Evolutionary conservation across 257 asterid genomes (phyloP).

Genomic region (Penstemon barbatus): DNA sequence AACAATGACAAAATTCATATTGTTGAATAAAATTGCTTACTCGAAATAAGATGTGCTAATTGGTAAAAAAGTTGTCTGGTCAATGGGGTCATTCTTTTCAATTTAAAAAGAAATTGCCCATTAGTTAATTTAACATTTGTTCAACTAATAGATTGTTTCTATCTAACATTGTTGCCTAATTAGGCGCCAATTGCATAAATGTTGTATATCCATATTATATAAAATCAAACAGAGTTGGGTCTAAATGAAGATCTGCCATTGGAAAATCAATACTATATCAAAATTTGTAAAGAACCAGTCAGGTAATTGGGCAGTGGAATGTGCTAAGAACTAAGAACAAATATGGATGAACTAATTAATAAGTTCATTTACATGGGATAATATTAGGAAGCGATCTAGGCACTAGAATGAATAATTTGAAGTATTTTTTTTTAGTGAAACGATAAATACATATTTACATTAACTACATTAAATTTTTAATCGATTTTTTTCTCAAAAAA

Average conservation of each 20-base stretch:
- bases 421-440: neutral
- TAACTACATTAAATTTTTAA: no score
- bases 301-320: slow-evolving; percentile 1
- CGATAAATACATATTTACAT: neutral
- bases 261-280: slow-evolving; percentile 27
- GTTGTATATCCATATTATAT: neutral
- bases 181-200: slow-evolving; percentile 7
- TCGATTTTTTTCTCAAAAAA: no score
- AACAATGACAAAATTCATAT: no score
- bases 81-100: neutral
- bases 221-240: slow-evolving; percentile 20
- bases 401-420: neutral
- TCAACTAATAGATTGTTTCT: slow-evolving; percentile 23
- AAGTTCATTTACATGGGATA: neutral
- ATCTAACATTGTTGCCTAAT: slow-evolving; percentile 24
- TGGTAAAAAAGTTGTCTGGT: no score
- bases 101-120: neutral
- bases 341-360: neutral
- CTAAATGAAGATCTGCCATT: slow-evolving; percentile 23
- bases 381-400: neutral
- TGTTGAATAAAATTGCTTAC: no score
- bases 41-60: no score
- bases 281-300: slow-evolving; percentile 19
- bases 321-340: slow-evolving; percentile 17
- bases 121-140: slow-evolving; percentile 20